Evolutionary conservation across 352 stramenopile genomes (phyloP), one percentile per base, ranked within the genome.

Genomic region (Phytophthora vignae): DNA sequence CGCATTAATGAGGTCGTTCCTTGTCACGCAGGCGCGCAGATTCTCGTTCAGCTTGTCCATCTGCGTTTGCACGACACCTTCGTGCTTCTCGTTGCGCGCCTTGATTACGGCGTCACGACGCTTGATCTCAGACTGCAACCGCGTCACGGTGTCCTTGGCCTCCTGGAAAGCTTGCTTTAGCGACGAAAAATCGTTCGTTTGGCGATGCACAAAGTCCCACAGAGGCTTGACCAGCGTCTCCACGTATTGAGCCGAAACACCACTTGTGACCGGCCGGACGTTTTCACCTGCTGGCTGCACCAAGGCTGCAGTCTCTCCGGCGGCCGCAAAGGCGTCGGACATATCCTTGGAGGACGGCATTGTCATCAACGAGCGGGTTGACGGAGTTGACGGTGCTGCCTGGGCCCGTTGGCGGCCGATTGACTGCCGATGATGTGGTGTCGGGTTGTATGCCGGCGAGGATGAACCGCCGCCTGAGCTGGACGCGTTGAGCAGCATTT

Each of bases 31-130:
- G 2, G 84, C 67, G 3, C 85, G 85, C 42, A 96, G 70, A 19
- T 69, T 84, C 27, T 96, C 87, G 58, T 92, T 94, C 25, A 96
- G 77, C 58, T 92, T 94, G 36, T 94, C 87, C 59, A 96, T 76
- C 61, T 94, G 83, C 5, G 77, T 71, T 61, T 96, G 88, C 54
- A 96, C 77, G 3, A 87, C 71, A 5, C 58, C 60, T 62, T 94
- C 88, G 70, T 94, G 86, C 40, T 96, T 94, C 52, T 79, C 83
- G 58, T 94, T 96, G 7, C 88, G 74, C 1, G 87, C 88, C 62
- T 94, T 87, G 14, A 92, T 77, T 25, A 96, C 78, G 0, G 88
- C 87, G 54, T 96, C 88, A 11, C 88, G 85, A 8, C 88, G 85
- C 44, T 94, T 94, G 68, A 96, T 93, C 74, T 96, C 88, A 0